Evolutionary conservation across 2,329 filamentous ascomycete species (phyloP), one percentile per base, ranked within the genome.

Genomic region (Trichophaea hybrida): DNA sequence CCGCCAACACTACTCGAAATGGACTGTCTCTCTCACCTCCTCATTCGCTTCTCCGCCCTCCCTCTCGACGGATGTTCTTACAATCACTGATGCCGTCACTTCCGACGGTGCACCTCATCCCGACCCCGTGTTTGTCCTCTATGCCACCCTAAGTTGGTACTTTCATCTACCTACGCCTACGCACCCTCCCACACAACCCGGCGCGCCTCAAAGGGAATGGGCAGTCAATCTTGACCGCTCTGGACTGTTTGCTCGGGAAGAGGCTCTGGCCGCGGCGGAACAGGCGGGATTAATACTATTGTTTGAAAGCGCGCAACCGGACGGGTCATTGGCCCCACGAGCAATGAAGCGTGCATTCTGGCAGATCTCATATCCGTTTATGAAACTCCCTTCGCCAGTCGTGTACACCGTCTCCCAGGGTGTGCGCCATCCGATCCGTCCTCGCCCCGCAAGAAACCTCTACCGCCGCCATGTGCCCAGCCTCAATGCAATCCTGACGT

Each of bases 391-490:
- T 0, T 77, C 85, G 1, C 88, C 93, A 1, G 74, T 88, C 6
- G 86, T 91, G 66, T 96, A 91, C 70, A 84, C 80, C 3, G 82
- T 85, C 63, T 90, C 87, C 1, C 82, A 88, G 70, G 60, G 84
- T 61, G 76, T 90, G 50, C 84, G 89, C 0, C 93, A 98, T 69
- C 93, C 93, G 0, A 75, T 94, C 46, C 82, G 93, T 0, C 85
- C 88, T 1, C 95, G 94, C 70, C 89, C 91, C 0, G 83, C 87
- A 2, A 89, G 94, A 77, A 89, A 89, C 12, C 91, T 98, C 69
- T 98, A 98, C 71, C 85, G 83, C 0, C 85, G 93, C 57, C 95
- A 85, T 70, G 77, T 97, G 13, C 88, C 88, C 0, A 91, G 85
- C 51, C 75, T 90, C 1, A 80, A 80, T 5, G 87, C 94, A 70